phyloP scores from a whole-genome alignment of 257 asterid species.

The Fraxinus americana region DNA sequence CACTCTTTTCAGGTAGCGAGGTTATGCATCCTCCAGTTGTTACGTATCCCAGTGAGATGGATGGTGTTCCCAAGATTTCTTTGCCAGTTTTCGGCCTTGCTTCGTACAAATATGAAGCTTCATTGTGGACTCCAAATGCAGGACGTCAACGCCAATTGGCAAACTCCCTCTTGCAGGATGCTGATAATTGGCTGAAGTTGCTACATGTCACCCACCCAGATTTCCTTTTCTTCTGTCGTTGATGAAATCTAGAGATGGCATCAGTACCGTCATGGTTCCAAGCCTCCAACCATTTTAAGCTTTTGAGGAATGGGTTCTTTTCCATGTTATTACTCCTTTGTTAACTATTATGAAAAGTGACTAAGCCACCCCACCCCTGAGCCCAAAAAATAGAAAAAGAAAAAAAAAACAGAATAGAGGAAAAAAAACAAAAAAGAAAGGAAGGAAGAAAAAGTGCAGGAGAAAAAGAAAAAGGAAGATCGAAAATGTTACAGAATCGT shows the following conservation, averaged over 20 bases:
- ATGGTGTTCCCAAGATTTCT: slow-evolving; percentile 54
- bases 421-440: not conserved
- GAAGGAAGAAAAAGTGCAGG: slow-evolving; percentile 7
- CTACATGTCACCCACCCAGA: slow-evolving; percentile 83
- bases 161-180: slow-evolving; percentile 64
- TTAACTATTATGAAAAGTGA: not conserved
- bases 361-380: not conserved
- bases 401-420: not conserved
- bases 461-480: not conserved
- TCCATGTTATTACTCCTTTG: not conserved
- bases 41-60: slow-evolving; percentile 53
- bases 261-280: slow-evolving; percentile 13
- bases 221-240: slow-evolving; percentile 78
- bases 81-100: slow-evolving; percentile 90
- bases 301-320: not conserved
- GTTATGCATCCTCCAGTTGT: slow-evolving; percentile 46
- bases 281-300: not conserved
- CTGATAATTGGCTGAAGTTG: slow-evolving; percentile 62
- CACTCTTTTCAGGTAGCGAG: slow-evolving; percentile 51
- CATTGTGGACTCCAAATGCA: slow-evolving; percentile 70
- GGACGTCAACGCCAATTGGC: slow-evolving; percentile 57
- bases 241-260: slow-evolving; percentile 35
- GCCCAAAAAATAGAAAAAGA: not conserved
- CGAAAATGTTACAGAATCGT: not conserved
- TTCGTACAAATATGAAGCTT: slow-evolving; percentile 67